These are phyloP conservation scores for Capronia americana DNA, from an alignment of 2,329 filamentous ascomycete species.

Conservation along the genomic window DNA sequence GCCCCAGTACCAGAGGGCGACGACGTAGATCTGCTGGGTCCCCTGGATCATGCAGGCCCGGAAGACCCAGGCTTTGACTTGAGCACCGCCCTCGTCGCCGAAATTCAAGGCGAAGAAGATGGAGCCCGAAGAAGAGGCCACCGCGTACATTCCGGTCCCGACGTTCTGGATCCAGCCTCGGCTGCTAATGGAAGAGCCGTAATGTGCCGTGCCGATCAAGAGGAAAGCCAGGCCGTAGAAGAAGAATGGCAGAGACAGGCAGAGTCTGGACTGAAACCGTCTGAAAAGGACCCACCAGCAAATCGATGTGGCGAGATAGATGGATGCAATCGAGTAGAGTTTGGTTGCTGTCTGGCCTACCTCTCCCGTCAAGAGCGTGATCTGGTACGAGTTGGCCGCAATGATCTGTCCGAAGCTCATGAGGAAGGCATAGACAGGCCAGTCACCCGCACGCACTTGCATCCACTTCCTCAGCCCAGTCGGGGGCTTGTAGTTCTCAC, in stretches of 20 bases:
- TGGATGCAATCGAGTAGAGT: conserved; percentile 65
- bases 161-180: conserved; percentile 65
- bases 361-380: conserved; percentile 70
- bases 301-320: conserved; percentile 64
- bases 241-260: conserved; percentile 66
- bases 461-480: conserved; percentile 63
- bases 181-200: conserved; percentile 43
- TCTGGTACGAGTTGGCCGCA: conserved; percentile 71
- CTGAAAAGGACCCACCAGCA: conserved; percentile 70
- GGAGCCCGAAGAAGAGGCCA: conserved; percentile 67
- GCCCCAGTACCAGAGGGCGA: conserved; percentile 72
- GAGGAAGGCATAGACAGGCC: conserved; percentile 68
- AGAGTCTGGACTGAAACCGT: conserved; percentile 61
- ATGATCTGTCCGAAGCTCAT: conserved; percentile 69
- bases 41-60: conserved; percentile 71
- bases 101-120: conserved; percentile 73
- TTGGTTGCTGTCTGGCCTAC: conserved; percentile 64
- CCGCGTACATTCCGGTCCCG: conserved; percentile 66
- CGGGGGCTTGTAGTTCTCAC: conserved; percentile 62
- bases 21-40: conserved; percentile 70
- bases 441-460: conserved; percentile 65
- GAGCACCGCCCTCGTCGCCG: conserved; percentile 67
- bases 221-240: conserved; percentile 69
- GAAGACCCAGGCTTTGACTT: conserved; percentile 70
- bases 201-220: conserved; percentile 68